Conservation (phyloP, 169 alveolate genomes). For the Besnoitia besnoiti region DNA sequence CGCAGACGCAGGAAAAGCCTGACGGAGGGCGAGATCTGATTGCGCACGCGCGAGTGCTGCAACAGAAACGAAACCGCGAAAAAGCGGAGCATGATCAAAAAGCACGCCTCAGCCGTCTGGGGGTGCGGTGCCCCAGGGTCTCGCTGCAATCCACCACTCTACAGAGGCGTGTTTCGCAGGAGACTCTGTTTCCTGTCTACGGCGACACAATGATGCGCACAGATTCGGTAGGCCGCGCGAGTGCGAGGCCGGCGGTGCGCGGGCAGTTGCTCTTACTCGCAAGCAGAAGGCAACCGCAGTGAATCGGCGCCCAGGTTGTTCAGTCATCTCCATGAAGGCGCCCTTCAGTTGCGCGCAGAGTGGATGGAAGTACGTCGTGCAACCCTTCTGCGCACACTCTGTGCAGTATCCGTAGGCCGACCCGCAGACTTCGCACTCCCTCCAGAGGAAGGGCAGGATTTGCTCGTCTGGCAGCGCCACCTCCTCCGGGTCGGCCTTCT, state of each 20-base stretch:
- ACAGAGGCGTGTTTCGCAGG: too few relatives aligned
- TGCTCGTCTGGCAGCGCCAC: not conserved
- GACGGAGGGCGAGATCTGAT: conserved; percentile 63
- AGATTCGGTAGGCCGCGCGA: too few relatives aligned
- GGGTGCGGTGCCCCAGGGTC: too few relatives aligned
- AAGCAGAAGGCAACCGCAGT: conserved; percentile 63
- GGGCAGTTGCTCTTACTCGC: not conserved
- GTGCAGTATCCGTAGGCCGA: conserved; percentile 51
- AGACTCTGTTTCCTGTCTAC: too few relatives aligned
- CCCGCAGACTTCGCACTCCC: conserved; percentile 63
- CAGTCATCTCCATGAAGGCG: conserved; percentile 70
- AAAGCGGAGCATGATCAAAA: too few relatives aligned
- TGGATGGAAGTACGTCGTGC: conserved; percentile 52
- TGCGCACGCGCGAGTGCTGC: conserved; percentile 68
- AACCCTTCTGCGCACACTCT: conserved; percentile 49
- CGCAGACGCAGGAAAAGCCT: conserved; percentile 66
- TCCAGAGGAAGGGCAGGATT: not conserved
- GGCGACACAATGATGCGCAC: too few relatives aligned
- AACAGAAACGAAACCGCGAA: not conserved
- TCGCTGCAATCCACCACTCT: too few relatives aligned
- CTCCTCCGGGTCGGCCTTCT: not conserved
- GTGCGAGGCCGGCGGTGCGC: too few relatives aligned
- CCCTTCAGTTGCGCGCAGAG: conserved; percentile 70
- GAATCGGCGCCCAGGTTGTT: conserved; percentile 30
- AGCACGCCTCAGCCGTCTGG: too few relatives aligned